Evolutionary conservation across 768 basidiomycete species (phyloP).

Genomic region (Lactifluus echinatus): DNA sequence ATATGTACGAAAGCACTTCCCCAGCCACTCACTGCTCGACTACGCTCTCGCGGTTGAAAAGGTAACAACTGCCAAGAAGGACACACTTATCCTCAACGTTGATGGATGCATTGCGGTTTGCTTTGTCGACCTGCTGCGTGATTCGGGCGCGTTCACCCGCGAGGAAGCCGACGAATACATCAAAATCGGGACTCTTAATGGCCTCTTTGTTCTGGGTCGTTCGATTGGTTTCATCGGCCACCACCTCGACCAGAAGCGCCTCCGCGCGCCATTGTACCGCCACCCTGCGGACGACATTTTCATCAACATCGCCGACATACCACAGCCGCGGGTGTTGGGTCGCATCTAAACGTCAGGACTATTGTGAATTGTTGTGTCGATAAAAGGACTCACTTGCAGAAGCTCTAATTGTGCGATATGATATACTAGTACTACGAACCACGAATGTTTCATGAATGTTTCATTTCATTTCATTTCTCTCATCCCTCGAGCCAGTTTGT

Average conservation of each 20-base stretch:
- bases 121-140: constrained; percentile 90
- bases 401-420: constrained; percentile 1
- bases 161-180: constrained; percentile 98
- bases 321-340: constrained; percentile 72
- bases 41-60: constrained; percentile 96
- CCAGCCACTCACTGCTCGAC: constrained; percentile 84
- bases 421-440: too few relatives aligned
- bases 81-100: constrained; percentile 94
- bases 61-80: constrained; percentile 96
- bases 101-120: constrained; percentile 94
- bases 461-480: background rate
- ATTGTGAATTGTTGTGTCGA: constrained; percentile 1
- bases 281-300: constrained; percentile 95
- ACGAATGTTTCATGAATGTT: constrained; percentile 7
- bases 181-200: constrained; percentile 93
- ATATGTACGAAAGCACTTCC: constrained; percentile 94
- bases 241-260: constrained; percentile 93
- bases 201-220: constrained; percentile 93
- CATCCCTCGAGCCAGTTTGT: background rate
- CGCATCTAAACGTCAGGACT: constrained; percentile 22
- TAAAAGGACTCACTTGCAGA: background rate
- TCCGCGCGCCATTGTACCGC: constrained; percentile 87
- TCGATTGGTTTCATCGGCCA: constrained; percentile 97
- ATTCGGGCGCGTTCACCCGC: constrained; percentile 87
- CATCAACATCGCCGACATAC: constrained; percentile 85